phyloP scores from a whole-genome alignment of 805 yeast species.

The Danielia oregonensis region DNA sequence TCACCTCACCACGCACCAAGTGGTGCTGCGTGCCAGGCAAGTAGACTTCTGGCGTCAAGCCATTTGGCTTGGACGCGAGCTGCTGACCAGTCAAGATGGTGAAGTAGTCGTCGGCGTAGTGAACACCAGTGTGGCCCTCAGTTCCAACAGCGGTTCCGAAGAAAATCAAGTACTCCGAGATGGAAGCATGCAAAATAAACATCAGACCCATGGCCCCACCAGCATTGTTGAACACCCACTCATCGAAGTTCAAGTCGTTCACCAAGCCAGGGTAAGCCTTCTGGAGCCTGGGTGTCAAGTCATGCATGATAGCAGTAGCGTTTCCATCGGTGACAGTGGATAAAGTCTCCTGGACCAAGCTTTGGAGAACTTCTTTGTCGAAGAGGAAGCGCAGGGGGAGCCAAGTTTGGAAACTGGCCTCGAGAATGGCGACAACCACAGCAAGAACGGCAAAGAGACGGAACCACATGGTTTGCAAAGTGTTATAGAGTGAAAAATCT shows the following conservation, averaged over 20 bases:
- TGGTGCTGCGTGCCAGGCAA: slow-evolving; percentile 86
- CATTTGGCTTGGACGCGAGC: slow-evolving; percentile 64
- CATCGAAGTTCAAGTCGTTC: slow-evolving; percentile 68
- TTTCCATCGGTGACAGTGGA: slow-evolving; percentile 52
- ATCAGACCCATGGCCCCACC: slow-evolving; percentile 99
- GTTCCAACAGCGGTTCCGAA: slow-evolving; percentile 94
- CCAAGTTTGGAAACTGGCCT: slow-evolving; percentile 53
- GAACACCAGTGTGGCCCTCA: slow-evolving; percentile 94
- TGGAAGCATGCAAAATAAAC: slow-evolving; percentile 92
- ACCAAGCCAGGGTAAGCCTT: slow-evolving; percentile 69
- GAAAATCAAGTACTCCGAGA: slow-evolving; percentile 86
- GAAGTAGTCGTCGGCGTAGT: slow-evolving; percentile 96
- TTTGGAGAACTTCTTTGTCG: slow-evolving; percentile 59
- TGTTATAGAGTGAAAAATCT: neutral
- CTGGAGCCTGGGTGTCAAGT: slow-evolving; percentile 43
- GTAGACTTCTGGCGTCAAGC: slow-evolving; percentile 66
- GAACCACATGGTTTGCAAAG: slow-evolving; percentile 13
- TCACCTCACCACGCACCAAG: slow-evolving; percentile 64
- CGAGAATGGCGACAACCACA: slow-evolving; percentile 29
- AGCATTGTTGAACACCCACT: slow-evolving; percentile 96
- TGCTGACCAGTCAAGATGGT: slow-evolving; percentile 83
- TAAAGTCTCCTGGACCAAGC: slow-evolving; percentile 53
- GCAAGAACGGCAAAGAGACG: slow-evolving; percentile 17
- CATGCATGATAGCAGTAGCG: slow-evolving; percentile 59
- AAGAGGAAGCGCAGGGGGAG: slow-evolving; percentile 70